These are phyloP conservation scores for Sequoiadendron giganteum DNA, from an alignment of 75 land plant genomes.

Conservation along the genomic window DNA sequence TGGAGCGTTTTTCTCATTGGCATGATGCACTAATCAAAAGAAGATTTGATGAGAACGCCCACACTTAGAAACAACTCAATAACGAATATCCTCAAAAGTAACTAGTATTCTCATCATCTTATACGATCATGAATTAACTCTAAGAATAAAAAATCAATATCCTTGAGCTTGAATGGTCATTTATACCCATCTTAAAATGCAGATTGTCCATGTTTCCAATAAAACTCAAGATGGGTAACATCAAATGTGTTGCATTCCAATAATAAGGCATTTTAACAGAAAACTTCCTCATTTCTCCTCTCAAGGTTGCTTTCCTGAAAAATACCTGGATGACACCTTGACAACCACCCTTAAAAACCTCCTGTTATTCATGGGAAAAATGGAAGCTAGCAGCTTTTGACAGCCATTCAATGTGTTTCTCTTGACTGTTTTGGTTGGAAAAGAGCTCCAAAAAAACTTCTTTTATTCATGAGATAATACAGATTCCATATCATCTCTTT, in stretches of 20 bases:
- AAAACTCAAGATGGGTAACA: background rate
- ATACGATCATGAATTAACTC: background rate
- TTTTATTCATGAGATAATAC: background rate
- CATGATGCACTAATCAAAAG: background rate
- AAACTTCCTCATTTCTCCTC: background rate
- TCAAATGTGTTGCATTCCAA: background rate
- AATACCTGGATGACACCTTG: background rate
- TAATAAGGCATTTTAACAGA: background rate
- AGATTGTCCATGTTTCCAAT: background rate
- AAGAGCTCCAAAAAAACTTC: background rate
- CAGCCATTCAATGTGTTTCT: background rate
- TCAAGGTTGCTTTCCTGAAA: background rate
- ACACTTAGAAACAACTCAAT: background rate
- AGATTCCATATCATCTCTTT: background rate
- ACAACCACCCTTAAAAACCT: background rate
- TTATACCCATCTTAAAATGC: background rate
- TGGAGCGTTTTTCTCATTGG: background rate
- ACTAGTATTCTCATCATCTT: background rate
- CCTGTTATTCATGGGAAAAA: background rate
- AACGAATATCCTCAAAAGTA: background rate
- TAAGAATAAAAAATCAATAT: background rate
- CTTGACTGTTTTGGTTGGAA: background rate
- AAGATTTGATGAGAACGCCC: background rate
- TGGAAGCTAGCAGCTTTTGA: background rate
- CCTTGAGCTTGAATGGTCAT: background rate